Percentiles rank a stretch among this genome's conserved stretches.
phyloP scores from a whole-genome alignment of 768 basidiomycete species.

The Suillus brevipes region DNA sequence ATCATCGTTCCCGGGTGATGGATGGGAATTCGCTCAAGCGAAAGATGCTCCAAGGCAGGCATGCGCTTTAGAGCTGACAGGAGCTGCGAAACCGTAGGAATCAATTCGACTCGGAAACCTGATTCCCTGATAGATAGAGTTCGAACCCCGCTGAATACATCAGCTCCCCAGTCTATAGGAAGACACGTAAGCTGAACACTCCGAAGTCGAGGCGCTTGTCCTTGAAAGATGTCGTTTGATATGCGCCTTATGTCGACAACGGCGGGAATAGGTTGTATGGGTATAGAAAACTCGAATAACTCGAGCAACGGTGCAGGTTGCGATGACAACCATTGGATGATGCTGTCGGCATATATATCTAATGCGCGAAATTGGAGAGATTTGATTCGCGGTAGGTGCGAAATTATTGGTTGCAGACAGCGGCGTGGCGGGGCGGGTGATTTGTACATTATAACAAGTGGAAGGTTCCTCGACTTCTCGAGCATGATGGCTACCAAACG shows the following conservation, averaged over 20 bases:
- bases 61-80: constrained; percentile 31
- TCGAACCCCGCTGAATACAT: constrained; percentile 36
- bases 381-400: constrained; percentile 6
- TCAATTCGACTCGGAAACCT: constrained; percentile 10
- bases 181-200: constrained; percentile 31
- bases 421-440: constrained; percentile 31
- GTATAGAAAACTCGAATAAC: too few species aligned
- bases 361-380: constrained; percentile 18
- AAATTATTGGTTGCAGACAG: constrained; percentile 11
- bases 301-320: too few species aligned
- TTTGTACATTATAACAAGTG: constrained; percentile 33
- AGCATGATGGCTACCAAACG: constrained; percentile 45
- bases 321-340: too few species aligned
- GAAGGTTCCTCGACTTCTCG: constrained; percentile 42
- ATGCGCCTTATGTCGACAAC: constrained; percentile 5
- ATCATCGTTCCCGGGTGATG: not conserved
- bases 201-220: constrained; percentile 35
- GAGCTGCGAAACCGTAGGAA: constrained; percentile 28
- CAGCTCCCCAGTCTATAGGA: constrained; percentile 35
- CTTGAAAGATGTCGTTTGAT: constrained; percentile 30
- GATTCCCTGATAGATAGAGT: constrained; percentile 37
- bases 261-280: too few species aligned
- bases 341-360: not conserved
- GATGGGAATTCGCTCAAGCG: constrained; percentile 23
- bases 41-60: constrained; percentile 33